Evolutionary conservation across 1,284 basidiomycete genomes (phyloP).

Genomic region (Boletus holoroseus): DNA sequence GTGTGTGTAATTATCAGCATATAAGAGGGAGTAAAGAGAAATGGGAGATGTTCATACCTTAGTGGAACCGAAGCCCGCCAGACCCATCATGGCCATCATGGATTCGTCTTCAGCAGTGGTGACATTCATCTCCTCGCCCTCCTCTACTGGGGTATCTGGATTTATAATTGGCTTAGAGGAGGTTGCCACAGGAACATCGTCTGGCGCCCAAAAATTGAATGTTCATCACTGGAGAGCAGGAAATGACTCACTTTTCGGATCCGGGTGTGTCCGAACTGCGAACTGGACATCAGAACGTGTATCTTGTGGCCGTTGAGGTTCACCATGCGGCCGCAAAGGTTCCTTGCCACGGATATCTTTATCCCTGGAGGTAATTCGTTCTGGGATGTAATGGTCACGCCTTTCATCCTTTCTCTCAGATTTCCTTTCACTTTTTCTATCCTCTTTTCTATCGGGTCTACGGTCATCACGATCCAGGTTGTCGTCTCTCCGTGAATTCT

Average conservation of each 20-base stretch:
- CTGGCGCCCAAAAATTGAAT: conserved; percentile 10
- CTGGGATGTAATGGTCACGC: conserved; percentile 21
- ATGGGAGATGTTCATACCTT: conserved; percentile 53
- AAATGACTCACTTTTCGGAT: conserved; percentile 24
- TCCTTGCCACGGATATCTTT: conserved; percentile 25
- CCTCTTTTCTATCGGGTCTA: conserved; percentile 35
- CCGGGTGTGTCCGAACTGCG: conserved; percentile 15
- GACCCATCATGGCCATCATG: conserved; percentile 91
- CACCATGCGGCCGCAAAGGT: conserved; percentile 16
- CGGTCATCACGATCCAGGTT: conserved; percentile 39
- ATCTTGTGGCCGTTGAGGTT: conserved; percentile 22
- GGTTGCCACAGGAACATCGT: conserved; percentile 13
- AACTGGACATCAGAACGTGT: conserved; percentile 18
- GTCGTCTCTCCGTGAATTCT: conserved; percentile 37
- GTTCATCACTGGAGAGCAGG: background rate
- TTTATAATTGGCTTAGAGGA: conserved; percentile 36
- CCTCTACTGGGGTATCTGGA: conserved; percentile 43
- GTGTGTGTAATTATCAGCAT: conserved; percentile 5
- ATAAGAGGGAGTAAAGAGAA: background rate
- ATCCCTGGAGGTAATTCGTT: conserved; percentile 24
- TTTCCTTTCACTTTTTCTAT: conserved; percentile 27
- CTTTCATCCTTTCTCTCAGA: conserved; percentile 22
- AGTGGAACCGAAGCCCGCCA: conserved; percentile 83
- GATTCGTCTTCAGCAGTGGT: conserved; percentile 67
- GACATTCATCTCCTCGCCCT: conserved; percentile 65